Base-by-base conservation (phyloP, 805 yeast species). In the Kodamaea leandrae region DNA sequence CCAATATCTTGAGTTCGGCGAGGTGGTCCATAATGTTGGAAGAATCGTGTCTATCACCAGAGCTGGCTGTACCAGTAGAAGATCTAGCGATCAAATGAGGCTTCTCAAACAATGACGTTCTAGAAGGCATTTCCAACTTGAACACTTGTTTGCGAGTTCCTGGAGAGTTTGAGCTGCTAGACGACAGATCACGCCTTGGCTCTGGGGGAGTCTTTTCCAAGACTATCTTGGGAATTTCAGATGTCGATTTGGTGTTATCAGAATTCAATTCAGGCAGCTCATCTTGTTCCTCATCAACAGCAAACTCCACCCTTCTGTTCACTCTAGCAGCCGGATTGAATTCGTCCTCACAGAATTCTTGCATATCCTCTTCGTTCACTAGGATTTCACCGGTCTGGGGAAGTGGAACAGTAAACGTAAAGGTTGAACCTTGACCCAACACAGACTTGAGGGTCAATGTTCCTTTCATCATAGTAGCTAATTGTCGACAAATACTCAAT, bases 401-500 rank as follows among this genome's bases (percentile, higher is more conserved):
- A 35, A 87, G 59, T 1, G 95, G 95, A 12, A 91, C 81, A 1
- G 82, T 80, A 52, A 93, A 86, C 0, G 80, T 82, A 56, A 91
- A 91, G 8, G 81, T 82, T 1, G 96, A 83, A 1, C 99, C 99
- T 17, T 77, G 72, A 0, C 96, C 96, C 15, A 86, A 75, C 19
- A 74, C 71, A 0, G 96, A 84, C 42, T 83, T 74, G 37, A 93
- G 61, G 2, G 80, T 76, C 63, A 93, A 76, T 0, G 88, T 80
- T 42, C 99, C 96, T 43, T 81, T 76, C 98, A 91, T 91, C 80
- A 90, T 78, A 25, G 75, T 77, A 0, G 96, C 96, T 45, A 93
- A 75, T 61, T 91, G 97, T 44, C 87, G 73, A 63, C 97, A 93
- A 54, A 91, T 91, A 1, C 82, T 74, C 32, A 91, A 73, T 1